Base-by-base conservation (phyloP, 129 eudicot species). In the Centrapalus pauciflorus region DNA sequence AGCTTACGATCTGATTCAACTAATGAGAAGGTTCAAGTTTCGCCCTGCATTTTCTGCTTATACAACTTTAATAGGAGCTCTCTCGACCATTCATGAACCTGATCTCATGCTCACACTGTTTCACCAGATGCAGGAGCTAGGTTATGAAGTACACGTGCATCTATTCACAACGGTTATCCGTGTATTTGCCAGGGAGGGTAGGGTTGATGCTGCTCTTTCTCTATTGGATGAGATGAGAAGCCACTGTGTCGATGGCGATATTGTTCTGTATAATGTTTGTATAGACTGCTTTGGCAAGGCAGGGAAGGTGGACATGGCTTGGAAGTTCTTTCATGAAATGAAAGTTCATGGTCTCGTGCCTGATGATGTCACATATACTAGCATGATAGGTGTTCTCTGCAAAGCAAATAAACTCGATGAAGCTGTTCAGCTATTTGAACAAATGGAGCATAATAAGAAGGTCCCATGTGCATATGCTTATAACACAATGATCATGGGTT, bases 321-420 rank as follows among this genome's bases (percentile, higher is more conserved):
- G 98, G 98, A 93, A 93, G 61, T 93, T 93, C 73, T 93, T 93
- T 72, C 98, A 93, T 17, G 96, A 93, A 80, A 83, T 93, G 79
- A 82, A 69, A 69, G 34, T 70, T 3, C 87, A 80, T 19, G 96
- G 95, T 13, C 77, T 88, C 38, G 45, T 61, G 66, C 95, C 98
- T 34, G 98, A 89, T 72, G 98, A 89, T 33, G 95, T 86, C 43
- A 81, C 96, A 0, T 89, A 86, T 52, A 89, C 99, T 14, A 93
- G 95, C 84, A 89, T 89, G 99, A 88, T 93, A 2, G 87, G 96
- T 11, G 95, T 93, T 52, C 78, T 93, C 7, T 93, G 96, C 57
- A 89, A 79, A 77, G 95, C 86, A 46, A 77, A 84, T 64, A 89
- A 79, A 67, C 76, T 93, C 50, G 61, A 76, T 35, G 99, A 93